phyloP scores from a whole-genome alignment of 2,329 filamentous ascomycete species.

The Aureobasidium sp. region DNA sequence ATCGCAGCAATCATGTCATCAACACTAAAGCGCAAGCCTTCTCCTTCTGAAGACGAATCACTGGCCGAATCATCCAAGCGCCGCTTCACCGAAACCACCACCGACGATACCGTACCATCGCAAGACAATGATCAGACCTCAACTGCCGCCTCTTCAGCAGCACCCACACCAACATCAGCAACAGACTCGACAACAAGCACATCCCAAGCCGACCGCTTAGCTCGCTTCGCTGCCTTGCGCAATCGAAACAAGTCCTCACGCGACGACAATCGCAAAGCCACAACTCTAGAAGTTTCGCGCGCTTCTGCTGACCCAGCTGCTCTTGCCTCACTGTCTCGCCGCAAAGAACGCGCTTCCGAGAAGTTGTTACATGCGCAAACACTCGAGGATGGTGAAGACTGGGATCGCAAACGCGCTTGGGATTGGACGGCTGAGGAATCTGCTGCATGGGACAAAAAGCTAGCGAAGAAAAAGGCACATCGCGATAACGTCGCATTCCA shows the following conservation, averaged over 20 bases:
- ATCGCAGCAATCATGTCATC: slow-evolving; percentile 22
- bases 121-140: slow-evolving; percentile 3
- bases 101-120: neutral
- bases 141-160: slow-evolving; percentile 16
- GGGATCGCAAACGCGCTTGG: slow-evolving; percentile 96
- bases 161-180: slow-evolving; percentile 17
- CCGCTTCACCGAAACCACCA: slow-evolving; percentile 24
- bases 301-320: slow-evolving; percentile 69
- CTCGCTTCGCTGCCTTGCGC: slow-evolving; percentile 81
- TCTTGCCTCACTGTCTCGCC: slow-evolving; percentile 71
- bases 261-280: slow-evolving; percentile 76
- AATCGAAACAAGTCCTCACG: slow-evolving; percentile 51
- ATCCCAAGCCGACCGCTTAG: slow-evolving; percentile 52
- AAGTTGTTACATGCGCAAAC: slow-evolving; percentile 91
- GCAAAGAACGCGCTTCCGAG: slow-evolving; percentile 79
- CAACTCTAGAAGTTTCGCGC: slow-evolving; percentile 73
- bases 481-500: slow-evolving; percentile 83
- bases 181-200: slow-evolving; percentile 29
- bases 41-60: slow-evolving; percentile 28
- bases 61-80: slow-evolving; percentile 28
- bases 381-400: slow-evolving; percentile 78
- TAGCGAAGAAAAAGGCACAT: slow-evolving; percentile 76
- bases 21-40: slow-evolving; percentile 31
- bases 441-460: slow-evolving; percentile 85
- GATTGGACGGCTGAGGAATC: slow-evolving; percentile 96